Evolutionary conservation across 805 yeast genomes (phyloP), one percentile per base, ranked within the genome.

Genomic region (Candida wancherniae): DNA sequence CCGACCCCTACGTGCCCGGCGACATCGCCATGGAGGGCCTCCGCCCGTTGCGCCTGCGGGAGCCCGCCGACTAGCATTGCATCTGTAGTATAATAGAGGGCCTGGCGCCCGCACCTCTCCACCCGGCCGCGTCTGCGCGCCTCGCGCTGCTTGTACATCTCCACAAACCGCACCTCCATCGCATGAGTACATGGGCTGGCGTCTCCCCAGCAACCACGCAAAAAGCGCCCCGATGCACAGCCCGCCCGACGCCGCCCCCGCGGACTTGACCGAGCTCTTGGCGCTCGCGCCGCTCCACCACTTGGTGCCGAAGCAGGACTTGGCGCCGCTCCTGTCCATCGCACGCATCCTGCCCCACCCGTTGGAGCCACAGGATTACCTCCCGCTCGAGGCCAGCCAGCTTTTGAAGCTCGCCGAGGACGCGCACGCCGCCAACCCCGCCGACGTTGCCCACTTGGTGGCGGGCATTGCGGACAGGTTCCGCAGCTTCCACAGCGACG

Each of bases 401-500:
- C 19, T 39, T n/a, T 23, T 36, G 6, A 15, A 23, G 5, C 27
- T 18, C 8, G 26, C 33, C 10, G 37, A 26, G 18, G 15, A 20
- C 2, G 30, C 29, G 7, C n/a, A 44, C 15, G 45, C 36, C 13
- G 19, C 31, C 1, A 34, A 47, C 6, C 39, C 50, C 0, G 43
- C 32, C 9, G 23, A 40, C 4, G 41, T 38, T 23, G 16, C 19
- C 3, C 35, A 29, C 3, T 35, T 39, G 7, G 20, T 50, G 16
- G 39, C 39, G 3, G 10, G 31, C 8, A 24, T 58, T 6, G 47
- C 28, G n/a, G 37, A 43, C 3, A 55, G 51, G 18, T 40, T 57
- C 28, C 19, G 21, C 1, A 27, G 36, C 1, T 58, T 44, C 36
- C 39, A 50, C 10, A 52, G 51, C 26, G 37, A 31, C 9, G 57